Conservation (phyloP, 2,329 filamentous ascomycete genomes). For the Botrytis hyacinthi region DNA sequence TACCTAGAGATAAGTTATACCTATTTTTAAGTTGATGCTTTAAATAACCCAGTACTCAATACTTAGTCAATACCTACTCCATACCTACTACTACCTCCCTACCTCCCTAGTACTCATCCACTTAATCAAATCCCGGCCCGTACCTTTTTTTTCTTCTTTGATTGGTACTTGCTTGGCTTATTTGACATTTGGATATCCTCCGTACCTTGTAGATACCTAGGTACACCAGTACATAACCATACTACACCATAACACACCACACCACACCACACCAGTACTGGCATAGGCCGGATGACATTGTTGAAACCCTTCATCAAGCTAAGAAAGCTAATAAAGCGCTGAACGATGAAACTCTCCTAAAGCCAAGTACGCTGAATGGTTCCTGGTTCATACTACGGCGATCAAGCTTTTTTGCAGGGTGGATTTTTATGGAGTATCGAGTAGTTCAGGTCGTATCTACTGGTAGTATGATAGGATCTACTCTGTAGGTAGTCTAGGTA, state of each 20-base stretch:
- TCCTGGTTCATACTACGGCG: background rate
- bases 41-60: no score
- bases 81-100: background rate
- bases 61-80: background rate
- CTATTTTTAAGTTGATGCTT: background rate
- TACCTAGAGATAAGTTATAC: no score
- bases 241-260: no score
- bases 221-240: no score
- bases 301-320: background rate
- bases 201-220: no score
- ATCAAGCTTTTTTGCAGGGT: background rate
- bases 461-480: no score
- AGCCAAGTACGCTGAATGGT: background rate
- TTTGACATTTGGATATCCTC: background rate
- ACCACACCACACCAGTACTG: background rate
- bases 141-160: background rate
- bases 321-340: background rate
- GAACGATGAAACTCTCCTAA: background rate
- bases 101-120: background rate
- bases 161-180: background rate
- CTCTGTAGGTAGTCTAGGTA: no score
- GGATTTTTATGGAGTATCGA: background rate
- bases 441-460: background rate
- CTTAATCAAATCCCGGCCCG: background rate
- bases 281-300: background rate